These are phyloP conservation scores for Linnemannia exigua DNA, from an alignment of 192 early-diverging fungal species.

Conservation along the genomic window DNA sequence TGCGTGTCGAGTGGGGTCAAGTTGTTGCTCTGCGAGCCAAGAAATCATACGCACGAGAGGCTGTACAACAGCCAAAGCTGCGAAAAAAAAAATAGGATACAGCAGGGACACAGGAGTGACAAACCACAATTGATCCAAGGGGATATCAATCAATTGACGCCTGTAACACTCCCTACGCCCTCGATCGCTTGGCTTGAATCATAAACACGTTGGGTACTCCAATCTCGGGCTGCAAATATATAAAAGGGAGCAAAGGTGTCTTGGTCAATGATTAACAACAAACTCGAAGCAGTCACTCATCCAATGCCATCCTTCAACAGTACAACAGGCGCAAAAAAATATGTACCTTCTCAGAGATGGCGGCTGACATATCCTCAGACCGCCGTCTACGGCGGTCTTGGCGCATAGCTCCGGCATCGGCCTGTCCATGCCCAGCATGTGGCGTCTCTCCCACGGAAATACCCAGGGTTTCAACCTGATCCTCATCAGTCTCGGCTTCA, in stretches of 20 bases:
- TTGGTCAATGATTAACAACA: not conserved
- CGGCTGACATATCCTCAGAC: constrained; percentile 1
- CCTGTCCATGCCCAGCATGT: not conserved
- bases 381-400: constrained; percentile 17
- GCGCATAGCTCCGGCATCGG: not conserved
- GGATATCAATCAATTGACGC: not conserved
- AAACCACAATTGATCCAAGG: not conserved
- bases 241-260: not conserved
- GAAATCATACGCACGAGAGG: too few relatives aligned
- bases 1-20: not conserved
- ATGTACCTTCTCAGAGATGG: constrained; percentile 7
- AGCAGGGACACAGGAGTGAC: not conserved
- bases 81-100: too few relatives aligned
- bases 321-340: not conserved
- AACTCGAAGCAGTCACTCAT: not conserved
- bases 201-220: constrained; percentile 72
- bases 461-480: constrained; percentile 2
- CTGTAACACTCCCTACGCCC: not conserved
- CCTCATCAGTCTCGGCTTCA: not conserved
- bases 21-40: too few relatives aligned
- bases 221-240: constrained; percentile 64
- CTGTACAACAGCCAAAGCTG: too few relatives aligned
- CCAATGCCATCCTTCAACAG: not conserved
- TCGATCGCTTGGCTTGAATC: constrained; percentile 62
- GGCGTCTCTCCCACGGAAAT: not conserved